Evolutionary conservation across 176 grass and related monocot species (phyloP), one percentile per base, ranked within the genome.

Genomic region (Triticum urartu): DNA sequence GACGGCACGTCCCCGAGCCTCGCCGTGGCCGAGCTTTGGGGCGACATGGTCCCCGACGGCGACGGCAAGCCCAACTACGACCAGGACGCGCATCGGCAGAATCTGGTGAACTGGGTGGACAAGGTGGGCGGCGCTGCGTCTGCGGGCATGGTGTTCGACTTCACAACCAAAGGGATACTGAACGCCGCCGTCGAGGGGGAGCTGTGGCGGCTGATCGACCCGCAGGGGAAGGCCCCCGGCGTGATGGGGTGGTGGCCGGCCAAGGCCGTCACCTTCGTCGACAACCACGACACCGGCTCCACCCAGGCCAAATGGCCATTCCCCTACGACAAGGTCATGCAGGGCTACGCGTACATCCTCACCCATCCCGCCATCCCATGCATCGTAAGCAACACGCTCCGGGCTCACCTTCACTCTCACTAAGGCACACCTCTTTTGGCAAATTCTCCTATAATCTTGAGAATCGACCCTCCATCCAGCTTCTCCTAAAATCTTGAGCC

Each of bases 251-350:
- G 85, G 90, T 88, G 79, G 81, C 80, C 92, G 3, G 92, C 79
- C 15, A 94, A 85, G 89, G 89, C 94, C 39, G 90, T 94, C 67
- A 97, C 94, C n/a, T 91, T 97, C 82, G 80, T 97, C 61, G 89
- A 97, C 68, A 97, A 97, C 86, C 94, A 95, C 39, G 94, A 97
- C 68, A 97, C 94, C 0, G 91, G 94, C 13, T 97, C 94, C 0
- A 97, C 94, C 39, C 94, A 93, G 80, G 52, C 63, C 12, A 22
- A 58, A 61, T 93, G 91, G 91, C 94, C 94, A 0, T 96, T 96
- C 80, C 94, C 91, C 9, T 70, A 87, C n/a, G 89, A 90, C 39
- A 92, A 88, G 94, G 83, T 97, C 89, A 90, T 97, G 94, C 87
- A 89, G 70, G 89, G 91, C 34, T 97, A 94, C 24, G 92, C 89